Base-by-base conservation (phyloP, 345 rosid genomes). In the Arabis alpina region DNA sequence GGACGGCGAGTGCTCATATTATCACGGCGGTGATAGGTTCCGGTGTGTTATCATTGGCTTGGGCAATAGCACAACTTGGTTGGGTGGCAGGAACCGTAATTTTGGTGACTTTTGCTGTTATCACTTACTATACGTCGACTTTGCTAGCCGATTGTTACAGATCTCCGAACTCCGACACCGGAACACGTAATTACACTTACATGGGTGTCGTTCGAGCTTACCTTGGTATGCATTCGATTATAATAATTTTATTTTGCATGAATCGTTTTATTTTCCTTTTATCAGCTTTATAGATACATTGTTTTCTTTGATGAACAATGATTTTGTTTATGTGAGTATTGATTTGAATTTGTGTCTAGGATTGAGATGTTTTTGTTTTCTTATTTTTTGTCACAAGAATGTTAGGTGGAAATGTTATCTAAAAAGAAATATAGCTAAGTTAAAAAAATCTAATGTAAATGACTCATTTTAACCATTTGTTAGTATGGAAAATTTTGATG, bases 21-120 rank as follows among this genome's bases (percentile, higher is more conserved):
- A 88, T 93, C 42, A 93, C 98, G 3, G 97, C 97, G 1, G 97
- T 93, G 63, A 93, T 93, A 15, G 98, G 96, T 1, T 90, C 94
- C 10, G 98, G 98, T 10, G 97, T 90, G 68, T 60, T 93, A 49
- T 82, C 96, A 6, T 68, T 93, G 77, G 87, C 98, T 53, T 90
- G 96, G 98, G 89, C 94, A 2, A 64, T 87, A 32, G 96, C 98
- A 2, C 96, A 93, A 80, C 79, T 93, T 24, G 97, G 98, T 2
- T 90, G 97, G 98, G 77, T 76, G 13, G 87, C 80, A 15, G 98
- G 98, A 2, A 88, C 90, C 0, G 62, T 75, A 4, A 76, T 80
- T 66, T 86, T 93, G 73, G 13, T 81, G 44, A 72, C 61, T 2
- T 93, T 93, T 75, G 84, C 94, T 0, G 34, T 85, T 70, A 78